These are phyloP conservation scores for Ormosia semicastrata DNA, from an alignment of 306 rosid species.

Conservation along the genomic window DNA sequence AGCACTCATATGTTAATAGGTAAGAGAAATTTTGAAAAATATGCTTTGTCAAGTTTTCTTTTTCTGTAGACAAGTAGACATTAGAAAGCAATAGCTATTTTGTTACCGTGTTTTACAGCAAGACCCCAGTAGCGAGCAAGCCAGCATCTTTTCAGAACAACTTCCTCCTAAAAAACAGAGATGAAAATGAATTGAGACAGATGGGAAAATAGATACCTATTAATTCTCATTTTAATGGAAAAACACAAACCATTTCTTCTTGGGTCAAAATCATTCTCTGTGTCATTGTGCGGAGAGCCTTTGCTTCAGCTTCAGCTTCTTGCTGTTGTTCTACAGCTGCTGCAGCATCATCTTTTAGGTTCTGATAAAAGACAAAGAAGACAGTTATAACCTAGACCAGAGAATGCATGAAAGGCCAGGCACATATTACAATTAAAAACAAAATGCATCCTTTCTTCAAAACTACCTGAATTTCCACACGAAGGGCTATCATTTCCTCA, in stretches of 20 bases:
- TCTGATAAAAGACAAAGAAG: constrained; percentile 44
- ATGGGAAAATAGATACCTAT: neutral
- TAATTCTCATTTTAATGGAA: constrained; percentile 12
- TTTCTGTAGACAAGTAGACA: neutral
- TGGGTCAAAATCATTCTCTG: constrained; percentile 97
- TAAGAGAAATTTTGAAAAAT: neutral
- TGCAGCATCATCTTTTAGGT: constrained; percentile 74
- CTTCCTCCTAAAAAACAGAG: constrained; percentile 66
- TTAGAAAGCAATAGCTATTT: constrained; percentile 1
- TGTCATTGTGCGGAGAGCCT: constrained; percentile 89
- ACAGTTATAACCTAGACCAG: constrained; percentile 17
- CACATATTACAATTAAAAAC: neutral
- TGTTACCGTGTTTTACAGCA: constrained; percentile 63
- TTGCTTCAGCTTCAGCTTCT: constrained; percentile 94
- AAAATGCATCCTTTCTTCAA: neutral
- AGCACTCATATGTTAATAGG: neutral
- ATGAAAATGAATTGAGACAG: constrained; percentile 1
- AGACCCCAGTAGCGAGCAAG: constrained; percentile 80
- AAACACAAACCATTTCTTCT: constrained; percentile 90
- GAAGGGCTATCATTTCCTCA: constrained; percentile 75
- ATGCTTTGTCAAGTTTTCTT: neutral
- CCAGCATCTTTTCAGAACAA: constrained; percentile 78
- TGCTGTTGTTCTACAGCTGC: constrained; percentile 70
- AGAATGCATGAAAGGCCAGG: neutral
- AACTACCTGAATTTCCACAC: constrained; percentile 74